Conservation (phyloP, 371 early-diverging fungal genomes). For the Cokeromyces recurvatus region DNA sequence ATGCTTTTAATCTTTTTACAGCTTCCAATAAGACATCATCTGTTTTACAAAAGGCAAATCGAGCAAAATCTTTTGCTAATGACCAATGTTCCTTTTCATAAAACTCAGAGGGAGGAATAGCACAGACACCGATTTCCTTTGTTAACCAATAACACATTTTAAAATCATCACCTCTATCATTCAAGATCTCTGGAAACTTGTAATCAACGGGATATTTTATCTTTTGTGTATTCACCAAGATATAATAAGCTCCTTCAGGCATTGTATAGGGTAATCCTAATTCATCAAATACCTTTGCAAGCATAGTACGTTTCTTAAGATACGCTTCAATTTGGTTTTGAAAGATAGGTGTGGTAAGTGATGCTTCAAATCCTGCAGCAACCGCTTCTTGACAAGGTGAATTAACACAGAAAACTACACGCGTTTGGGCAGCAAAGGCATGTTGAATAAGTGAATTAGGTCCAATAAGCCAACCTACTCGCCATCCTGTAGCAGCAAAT, state of each 20-base stretch:
- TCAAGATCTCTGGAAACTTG: slow-evolving; percentile 57
- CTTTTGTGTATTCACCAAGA: slow-evolving; percentile 78
- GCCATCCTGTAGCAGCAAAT: slow-evolving; percentile 97
- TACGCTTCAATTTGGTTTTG: slow-evolving; percentile 66
- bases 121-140: slow-evolving; percentile 86
- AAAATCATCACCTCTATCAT: slow-evolving; percentile 69
- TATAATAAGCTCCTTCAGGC: slow-evolving; percentile 93
- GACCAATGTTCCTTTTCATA: slow-evolving; percentile 69
- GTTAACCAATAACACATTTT: slow-evolving; percentile 85
- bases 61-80: slow-evolving; percentile 72
- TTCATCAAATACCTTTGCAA: slow-evolving; percentile 68
- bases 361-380: slow-evolving; percentile 72
- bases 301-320: slow-evolving; percentile 64
- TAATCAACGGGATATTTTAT: slow-evolving; percentile 65
- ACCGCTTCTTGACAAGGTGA: slow-evolving; percentile 92
- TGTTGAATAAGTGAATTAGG: slow-evolving; percentile 71
- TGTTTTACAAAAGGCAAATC: slow-evolving; percentile 95
- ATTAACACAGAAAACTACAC: slow-evolving; percentile 84
- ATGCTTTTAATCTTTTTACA: slow-evolving; percentile 58
- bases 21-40: slow-evolving; percentile 81
- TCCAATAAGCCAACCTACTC: slow-evolving; percentile 92
- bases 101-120: slow-evolving; percentile 92
- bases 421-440: slow-evolving; percentile 84
- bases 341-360: slow-evolving; percentile 60
- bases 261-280: slow-evolving; percentile 74